Evolutionary conservation across 192 early-diverging fungal species (phyloP).

Genomic region (Entophlyctis helioformis): DNA sequence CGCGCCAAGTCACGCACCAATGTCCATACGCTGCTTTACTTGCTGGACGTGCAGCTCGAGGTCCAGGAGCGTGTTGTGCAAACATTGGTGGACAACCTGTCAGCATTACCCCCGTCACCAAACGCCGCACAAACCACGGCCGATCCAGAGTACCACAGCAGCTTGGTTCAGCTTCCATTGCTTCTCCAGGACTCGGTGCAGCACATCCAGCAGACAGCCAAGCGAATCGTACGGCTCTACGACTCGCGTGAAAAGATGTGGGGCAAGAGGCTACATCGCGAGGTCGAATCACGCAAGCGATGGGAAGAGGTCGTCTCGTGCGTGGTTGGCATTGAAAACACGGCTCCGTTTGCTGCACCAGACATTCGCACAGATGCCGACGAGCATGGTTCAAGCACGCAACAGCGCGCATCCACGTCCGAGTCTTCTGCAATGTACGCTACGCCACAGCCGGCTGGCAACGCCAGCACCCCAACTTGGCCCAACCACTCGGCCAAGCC

Average conservation of each 20-base stretch:
- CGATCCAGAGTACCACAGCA: not conserved
- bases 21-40: constrained; percentile 7
- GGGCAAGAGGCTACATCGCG: constrained; percentile 8
- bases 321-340: constrained; percentile 8
- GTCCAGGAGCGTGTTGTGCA: constrained; percentile 18
- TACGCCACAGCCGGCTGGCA: not conserved
- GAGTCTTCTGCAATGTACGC: too few species aligned
- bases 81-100: constrained; percentile 4
- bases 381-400: too few species aligned
- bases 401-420: too few species aligned
- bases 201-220: constrained; percentile 11
- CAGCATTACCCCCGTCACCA: not conserved
- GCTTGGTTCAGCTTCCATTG: constrained; percentile 6
- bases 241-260: constrained; percentile 11
- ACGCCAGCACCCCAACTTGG: too few species aligned
- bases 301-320: constrained; percentile 22
- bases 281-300: constrained; percentile 13
- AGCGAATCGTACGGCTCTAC: constrained; percentile 3
- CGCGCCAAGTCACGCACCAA: too few species aligned
- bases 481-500: too few species aligned
- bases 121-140: not conserved
- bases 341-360: too few species aligned
- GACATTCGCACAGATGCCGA: too few species aligned
- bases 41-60: constrained; percentile 20
- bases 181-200: constrained; percentile 10